Evolutionary conservation across 2,329 filamentous ascomycete genomes (phyloP), one percentile per base, ranked within the genome.

Genomic region (Exophiala xenobiotica): DNA sequence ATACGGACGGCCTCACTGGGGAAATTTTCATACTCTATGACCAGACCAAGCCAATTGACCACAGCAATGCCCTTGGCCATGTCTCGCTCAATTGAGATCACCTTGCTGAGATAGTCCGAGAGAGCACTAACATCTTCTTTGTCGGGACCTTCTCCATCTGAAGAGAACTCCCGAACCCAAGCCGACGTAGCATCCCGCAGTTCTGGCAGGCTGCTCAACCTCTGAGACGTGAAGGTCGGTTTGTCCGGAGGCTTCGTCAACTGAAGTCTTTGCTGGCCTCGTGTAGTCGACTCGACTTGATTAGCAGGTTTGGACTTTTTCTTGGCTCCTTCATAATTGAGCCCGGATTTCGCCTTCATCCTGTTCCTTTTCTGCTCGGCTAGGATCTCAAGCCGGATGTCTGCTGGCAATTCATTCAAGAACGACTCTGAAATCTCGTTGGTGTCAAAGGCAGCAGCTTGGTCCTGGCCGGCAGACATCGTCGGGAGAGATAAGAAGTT

Each of bases 121-220:
- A 97, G 75, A 29, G 91, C 83, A 33, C 78, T 78, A 0, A 92
- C 85, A 68, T 99, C 93, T 51, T 87, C 83, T 0, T 71, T 70
- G 68, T 93, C 90, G 1, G 93, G 93, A 0, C 88, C 90, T 68
- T 93, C 90, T 0, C 87, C 90, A 2, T 91, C 86, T 4, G 76
- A 75, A 27, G 69, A 73, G 54, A 92, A 95, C 54, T 86, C 83
- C 2, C 72, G 66, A 58, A 90, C 79, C 93, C 93, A 99, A 3
- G 81, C 81, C 48, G 76, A 80, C 11, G 96, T 73, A 64, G 90
- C 89, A 29, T 82, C 77, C 38, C 90, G 80, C 47, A 97, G 74
- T 59, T 95, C 87, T 0, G 74, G 66, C 5, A 83, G 60, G 3
- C 67, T 66, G 1, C 73, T 77, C 2, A 87, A 68, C 53, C 78